Base-by-base conservation (phyloP, 441 rosid genomes). In the Arabidopsis lyrata region DNA sequence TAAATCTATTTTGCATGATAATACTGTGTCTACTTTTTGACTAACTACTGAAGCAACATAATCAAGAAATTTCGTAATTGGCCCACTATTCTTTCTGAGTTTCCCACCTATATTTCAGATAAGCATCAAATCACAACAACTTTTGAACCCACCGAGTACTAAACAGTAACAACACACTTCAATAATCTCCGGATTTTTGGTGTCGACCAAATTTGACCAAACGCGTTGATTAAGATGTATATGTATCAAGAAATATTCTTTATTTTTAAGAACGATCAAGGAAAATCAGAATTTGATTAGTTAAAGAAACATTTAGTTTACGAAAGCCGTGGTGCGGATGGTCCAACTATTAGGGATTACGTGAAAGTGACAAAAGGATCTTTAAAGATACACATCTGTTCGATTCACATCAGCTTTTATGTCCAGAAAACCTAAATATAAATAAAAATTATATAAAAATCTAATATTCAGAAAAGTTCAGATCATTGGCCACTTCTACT, bases 121-220 rank as follows among this genome's bases (percentile, higher is more conserved):
- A 53, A 62, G 53, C 54, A 53, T 52, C 27, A 72, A 63, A 72
- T 62, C 47, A 10, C 14, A 72, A 54, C 55, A 32, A 72, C 57
- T 45, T 63, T 35, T 32, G 20, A 63, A 63, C 14, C 55, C 63
- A 63, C 56, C 36, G 12, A 61, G 34, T 20, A 53, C 45, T 44
- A 32, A 72, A 50, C 52, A 70, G 11, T 60, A 11, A 70, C 32
- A 62, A 50, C 31, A 18, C 69, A 62, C 27, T 22, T 52, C 20
- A 31, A 41, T 39, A 32, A 18, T 69, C 15, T 57, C 8, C 15
- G 6, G 24, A 50, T 63, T 53, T 53, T 32, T 44, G 14, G 70
- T 54, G 57, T 72, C 76, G 39, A 42, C 76, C 56, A 63, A 41
- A 63, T 63, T 53, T 72, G 76, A 72, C 70, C 47, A 52, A 53